Evolutionary conservation across 2,329 filamentous ascomycete genomes (phyloP).

Genomic region (Fusarium sterilihyphosum): DNA sequence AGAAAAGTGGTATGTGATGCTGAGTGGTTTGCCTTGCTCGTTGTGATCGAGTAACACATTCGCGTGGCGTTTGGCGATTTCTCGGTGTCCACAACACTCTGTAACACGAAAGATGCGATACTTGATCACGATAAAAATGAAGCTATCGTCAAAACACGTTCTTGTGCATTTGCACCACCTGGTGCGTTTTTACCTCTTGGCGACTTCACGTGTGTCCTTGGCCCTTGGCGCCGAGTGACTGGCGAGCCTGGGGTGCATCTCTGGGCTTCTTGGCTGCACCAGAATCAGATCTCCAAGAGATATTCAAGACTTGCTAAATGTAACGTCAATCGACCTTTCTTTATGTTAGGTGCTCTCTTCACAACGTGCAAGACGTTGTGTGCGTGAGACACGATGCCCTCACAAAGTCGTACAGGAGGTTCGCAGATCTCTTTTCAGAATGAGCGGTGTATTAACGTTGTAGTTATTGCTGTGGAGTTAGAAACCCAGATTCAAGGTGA

Average conservation of each 20-base stretch:
- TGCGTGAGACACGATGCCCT: neutral
- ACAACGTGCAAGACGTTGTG: neutral
- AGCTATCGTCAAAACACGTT: conserved; percentile 17
- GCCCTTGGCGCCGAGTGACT: conserved; percentile 38
- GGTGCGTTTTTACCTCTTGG: conserved; percentile 41
- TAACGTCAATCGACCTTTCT: conserved; percentile 8
- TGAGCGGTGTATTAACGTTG: conserved; percentile 2
- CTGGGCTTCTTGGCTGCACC: conserved; percentile 40
- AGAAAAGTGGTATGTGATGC: neutral
- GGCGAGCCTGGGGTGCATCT: conserved; percentile 34
- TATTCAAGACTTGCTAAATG: conserved; percentile 33
- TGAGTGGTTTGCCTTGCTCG: neutral
- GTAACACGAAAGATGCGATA: neutral
- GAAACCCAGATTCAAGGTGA: neutral
- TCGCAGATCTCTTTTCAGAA: neutral
- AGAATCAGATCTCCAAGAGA: conserved; percentile 42
- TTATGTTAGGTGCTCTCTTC: neutral
- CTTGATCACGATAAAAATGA: neutral
- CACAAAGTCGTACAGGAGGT: neutral
- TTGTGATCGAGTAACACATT: neutral
- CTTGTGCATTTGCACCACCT: conserved; percentile 36
- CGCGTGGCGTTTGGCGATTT: neutral
- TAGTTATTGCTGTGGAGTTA: neutral
- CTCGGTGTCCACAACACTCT: neutral
- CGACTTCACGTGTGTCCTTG: conserved; percentile 30